A percentile compares a stretch with the other conserved stretches of the same genome.
phyloP scores from a whole-genome alignment of 192 early-diverging fungal genomes.

The Backusella australiensis region DNA sequence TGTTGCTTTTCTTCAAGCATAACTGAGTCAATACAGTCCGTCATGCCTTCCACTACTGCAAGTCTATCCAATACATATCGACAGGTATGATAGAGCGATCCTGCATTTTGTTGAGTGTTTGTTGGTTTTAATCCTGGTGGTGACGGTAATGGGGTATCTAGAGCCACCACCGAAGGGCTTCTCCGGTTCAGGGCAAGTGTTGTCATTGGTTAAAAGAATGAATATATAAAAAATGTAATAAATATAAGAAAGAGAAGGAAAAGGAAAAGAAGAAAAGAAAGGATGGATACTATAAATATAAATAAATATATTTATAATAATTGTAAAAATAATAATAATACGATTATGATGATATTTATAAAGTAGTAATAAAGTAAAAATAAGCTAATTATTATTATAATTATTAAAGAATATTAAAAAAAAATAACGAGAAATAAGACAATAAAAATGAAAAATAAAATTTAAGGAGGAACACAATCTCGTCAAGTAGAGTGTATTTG shows the following conservation, averaged over 20 bases:
- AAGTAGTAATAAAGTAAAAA: neutral
- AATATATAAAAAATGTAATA: conserved; percentile 21
- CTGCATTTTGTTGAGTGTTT: conserved; percentile 6
- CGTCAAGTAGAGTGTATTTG: neutral
- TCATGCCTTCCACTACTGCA: conserved; percentile 67
- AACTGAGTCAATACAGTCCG: conserved; percentile 46
- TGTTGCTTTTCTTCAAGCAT: conserved; percentile 37
- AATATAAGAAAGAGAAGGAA: neutral
- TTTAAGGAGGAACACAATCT: neutral
- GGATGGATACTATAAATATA: neutral
- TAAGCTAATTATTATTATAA: neutral
- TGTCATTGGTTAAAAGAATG: conserved; percentile 12
- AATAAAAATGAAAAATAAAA: neutral
- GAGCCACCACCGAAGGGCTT: conserved; percentile 24
- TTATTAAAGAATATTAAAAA: neutral
- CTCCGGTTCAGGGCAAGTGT: conserved; percentile 14
- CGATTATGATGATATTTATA: neutral
- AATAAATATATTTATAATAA: neutral
- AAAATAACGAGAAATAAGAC: neutral
- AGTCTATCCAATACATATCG: conserved; percentile 67
- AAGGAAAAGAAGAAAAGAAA: conserved; percentile 8
- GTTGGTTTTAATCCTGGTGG: conserved; percentile 20
- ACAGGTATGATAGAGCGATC: conserved; percentile 74
- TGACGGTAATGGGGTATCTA: conserved; percentile 5
- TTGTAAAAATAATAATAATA: neutral